Percentiles rank a stretch among this genome's conserved stretches.
Evolutionary conservation across 2,329 filamentous ascomycete genomes (phyloP).

Genomic region (Pseudogymnoascus verrucosus): DNA sequence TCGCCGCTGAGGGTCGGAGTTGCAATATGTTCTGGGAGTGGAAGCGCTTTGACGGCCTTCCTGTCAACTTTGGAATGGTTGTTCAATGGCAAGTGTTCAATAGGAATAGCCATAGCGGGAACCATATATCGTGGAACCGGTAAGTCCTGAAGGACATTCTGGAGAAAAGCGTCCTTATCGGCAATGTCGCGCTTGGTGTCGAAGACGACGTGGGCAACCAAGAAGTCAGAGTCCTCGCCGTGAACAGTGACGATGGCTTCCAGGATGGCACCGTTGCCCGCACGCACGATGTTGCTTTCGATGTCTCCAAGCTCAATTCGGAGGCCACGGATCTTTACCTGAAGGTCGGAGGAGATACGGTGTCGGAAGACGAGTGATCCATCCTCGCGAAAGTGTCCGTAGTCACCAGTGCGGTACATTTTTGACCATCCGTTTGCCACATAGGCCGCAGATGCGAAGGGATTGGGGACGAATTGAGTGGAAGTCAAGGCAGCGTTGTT

Average conservation of each 20-base stretch:
- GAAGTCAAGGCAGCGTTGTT: constrained; percentile 19
- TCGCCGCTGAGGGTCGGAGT: not conserved
- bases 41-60: constrained; percentile 13
- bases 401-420: constrained; percentile 28
- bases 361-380: constrained; percentile 26
- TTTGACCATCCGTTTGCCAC: constrained; percentile 11
- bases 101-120: constrained; percentile 23
- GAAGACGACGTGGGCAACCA: constrained; percentile 32
- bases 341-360: constrained; percentile 28
- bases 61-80: constrained; percentile 29
- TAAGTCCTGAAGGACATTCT: not conserved
- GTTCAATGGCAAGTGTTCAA: constrained; percentile 27
- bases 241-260: constrained; percentile 23
- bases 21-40: constrained; percentile 8
- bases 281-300: constrained; percentile 24
- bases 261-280: constrained; percentile 20
- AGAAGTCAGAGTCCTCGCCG: constrained; percentile 19
- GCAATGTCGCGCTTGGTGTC: not conserved
- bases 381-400: constrained; percentile 22
- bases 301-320: constrained; percentile 38
- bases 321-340: constrained; percentile 32
- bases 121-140: constrained; percentile 31
- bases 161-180: not conserved
- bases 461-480: constrained; percentile 12
- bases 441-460: constrained; percentile 8